Evolutionary conservation across 176 grass and related monocot genomes (phyloP).

Genomic region (Rhynchospora tenuis): DNA sequence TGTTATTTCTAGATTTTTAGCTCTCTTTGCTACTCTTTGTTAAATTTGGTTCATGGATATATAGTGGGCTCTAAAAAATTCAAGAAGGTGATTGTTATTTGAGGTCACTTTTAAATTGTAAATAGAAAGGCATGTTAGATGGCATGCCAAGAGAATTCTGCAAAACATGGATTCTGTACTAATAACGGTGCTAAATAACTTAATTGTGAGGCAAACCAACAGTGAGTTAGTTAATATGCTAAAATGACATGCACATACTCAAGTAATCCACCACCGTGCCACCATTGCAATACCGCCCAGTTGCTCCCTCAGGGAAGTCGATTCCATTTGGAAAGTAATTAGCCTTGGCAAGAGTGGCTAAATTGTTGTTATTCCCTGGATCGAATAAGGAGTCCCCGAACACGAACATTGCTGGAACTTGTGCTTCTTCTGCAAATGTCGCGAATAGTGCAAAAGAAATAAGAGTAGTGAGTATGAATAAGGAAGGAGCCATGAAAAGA

Average conservation of each 20-base stretch:
- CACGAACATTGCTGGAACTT: constrained; percentile 30
- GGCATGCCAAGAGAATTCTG: not conserved
- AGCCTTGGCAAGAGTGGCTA: constrained; percentile 31
- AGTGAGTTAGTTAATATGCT: not conserved
- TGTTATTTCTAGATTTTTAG: too few species aligned
- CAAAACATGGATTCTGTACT: not conserved
- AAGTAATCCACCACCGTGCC: constrained; percentile 32
- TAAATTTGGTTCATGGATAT: too few species aligned
- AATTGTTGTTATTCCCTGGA: constrained; percentile 37
- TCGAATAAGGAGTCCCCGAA: constrained; percentile 33
- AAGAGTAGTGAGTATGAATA: not conserved
- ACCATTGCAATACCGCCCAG: constrained; percentile 38
- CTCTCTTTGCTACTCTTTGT: too few species aligned
- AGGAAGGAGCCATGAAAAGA: constrained; percentile 7
- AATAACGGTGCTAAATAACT: not conserved
- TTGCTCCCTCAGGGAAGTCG: constrained; percentile 28
- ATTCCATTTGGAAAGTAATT: constrained; percentile 38
- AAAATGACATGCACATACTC: constrained; percentile 16
- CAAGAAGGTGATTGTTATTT: too few species aligned
- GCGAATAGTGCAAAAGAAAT: not conserved
- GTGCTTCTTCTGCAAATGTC: not conserved
- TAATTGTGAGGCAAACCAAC: not conserved
- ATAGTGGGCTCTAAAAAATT: too few species aligned
- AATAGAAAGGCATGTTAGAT: not conserved
- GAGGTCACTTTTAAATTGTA: too few species aligned